Base-by-base conservation (phyloP, 164 flowering plant genomes). In the Stephania cephalantha region DNA sequence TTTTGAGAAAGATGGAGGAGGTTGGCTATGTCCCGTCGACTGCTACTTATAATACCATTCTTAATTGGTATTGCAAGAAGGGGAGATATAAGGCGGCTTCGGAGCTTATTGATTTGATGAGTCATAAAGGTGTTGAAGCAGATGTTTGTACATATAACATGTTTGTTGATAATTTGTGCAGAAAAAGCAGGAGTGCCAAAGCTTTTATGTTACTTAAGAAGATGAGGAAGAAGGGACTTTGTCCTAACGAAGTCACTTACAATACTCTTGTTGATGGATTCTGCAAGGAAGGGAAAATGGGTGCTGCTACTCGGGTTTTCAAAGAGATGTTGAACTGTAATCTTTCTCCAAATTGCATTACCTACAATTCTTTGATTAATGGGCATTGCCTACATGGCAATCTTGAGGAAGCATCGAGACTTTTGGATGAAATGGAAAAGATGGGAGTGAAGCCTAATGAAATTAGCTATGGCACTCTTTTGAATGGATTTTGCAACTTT, bases 31-130 rank as follows among this genome's bases (percentile, higher is more conserved):
- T 42, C 20, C 97, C 95, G 4, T 87, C 81, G 58, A 71, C 78
- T 42, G 88, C 88, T 78, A 91, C 90, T 76, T 93, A 90, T 65
- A 93, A 91, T 75, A 89, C 95, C 52, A 77, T 93, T 76, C 91
- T 93, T 70, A 84, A 87, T 84, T 88, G 97, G 92, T 88, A 84
- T 78, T 88, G 90, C 85, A 91, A 91, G 85, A 90, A 84, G 77
- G 90, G 91, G 53, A 85, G 86, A 77, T 88, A 86, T 65, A 93
- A 88, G 77, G 82, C 83, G 9, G 95, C 94, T 69, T 78, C 81
- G 44, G 82, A 87, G 80, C 80, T 93, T 75, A 82, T 93, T 80
- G 93, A 90, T 73, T 73, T 46, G 10, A 93, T 93, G 98, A 80
- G 71, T 71, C 73, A 72, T 45, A 91, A 83, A 81, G 97, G 95